Percentiles rank a stretch among this genome's conserved stretches.
Conservation (phyloP, 768 basidiomycete species). For the Asterophora lycoperdoides region DNA sequence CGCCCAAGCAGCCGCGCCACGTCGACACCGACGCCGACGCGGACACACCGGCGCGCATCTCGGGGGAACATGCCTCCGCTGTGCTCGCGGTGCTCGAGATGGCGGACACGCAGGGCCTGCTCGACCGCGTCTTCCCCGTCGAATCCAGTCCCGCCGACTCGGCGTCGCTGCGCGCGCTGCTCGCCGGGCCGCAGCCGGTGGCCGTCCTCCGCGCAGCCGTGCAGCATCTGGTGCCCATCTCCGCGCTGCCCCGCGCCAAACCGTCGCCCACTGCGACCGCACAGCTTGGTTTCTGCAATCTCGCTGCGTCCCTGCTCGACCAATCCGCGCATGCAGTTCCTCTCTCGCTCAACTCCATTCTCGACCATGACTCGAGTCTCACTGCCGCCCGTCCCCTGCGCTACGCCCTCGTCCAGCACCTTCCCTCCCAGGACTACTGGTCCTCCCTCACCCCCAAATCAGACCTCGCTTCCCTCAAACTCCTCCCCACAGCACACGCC, state of each 20-base stretch:
- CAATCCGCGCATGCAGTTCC: constrained; percentile 57
- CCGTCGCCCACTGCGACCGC: constrained; percentile 60
- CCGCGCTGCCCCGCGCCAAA: constrained; percentile 60
- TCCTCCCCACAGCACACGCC: constrained; percentile 59
- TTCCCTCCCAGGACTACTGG: constrained; percentile 78
- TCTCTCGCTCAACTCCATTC: constrained; percentile 42
- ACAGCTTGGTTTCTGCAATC: constrained; percentile 70
- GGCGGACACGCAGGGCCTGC: constrained; percentile 70
- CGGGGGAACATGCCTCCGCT: constrained; percentile 38
- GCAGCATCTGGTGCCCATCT: constrained; percentile 62
- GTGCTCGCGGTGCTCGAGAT: constrained; percentile 58
- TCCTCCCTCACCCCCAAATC: constrained; percentile 57
- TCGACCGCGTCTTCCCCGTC: constrained; percentile 74
- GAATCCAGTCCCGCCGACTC: constrained; percentile 38
- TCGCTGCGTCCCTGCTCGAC: constrained; percentile 67
- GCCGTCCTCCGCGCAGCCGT: constrained; percentile 60
- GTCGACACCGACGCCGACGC: background rate
- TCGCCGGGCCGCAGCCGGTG: constrained; percentile 50
- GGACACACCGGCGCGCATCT: background rate
- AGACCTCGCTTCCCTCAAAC: constrained; percentile 38
- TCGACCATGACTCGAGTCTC: constrained; percentile 22
- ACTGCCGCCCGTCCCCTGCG: constrained; percentile 35
- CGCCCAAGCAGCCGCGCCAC: constrained; percentile 44
- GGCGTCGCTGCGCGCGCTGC: constrained; percentile 50
- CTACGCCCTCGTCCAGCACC: constrained; percentile 76